A percentile compares a stretch with the other conserved stretches of the same genome.
Conservation (phyloP, 495 filamentous ascomycete species). For the Penicillium alfredii region DNA sequence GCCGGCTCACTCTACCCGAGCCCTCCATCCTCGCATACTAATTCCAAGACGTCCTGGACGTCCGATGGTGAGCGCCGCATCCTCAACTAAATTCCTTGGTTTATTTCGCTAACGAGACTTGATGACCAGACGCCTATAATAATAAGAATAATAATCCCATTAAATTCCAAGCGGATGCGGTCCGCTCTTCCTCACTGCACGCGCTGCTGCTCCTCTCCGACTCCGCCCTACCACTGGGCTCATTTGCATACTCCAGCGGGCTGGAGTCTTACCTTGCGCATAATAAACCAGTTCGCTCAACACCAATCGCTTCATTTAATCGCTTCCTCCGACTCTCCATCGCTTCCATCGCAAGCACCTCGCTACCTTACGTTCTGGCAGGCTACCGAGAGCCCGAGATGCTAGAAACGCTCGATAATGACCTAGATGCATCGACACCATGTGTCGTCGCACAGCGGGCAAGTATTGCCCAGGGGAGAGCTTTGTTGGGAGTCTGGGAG, state of each 20-base stretch:
- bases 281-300: constrained; percentile 43
- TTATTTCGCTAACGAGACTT: neutral
- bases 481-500: constrained; percentile 86
- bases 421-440: constrained; percentile 74
- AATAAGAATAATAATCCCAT: constrained; percentile 5
- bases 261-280: constrained; percentile 93
- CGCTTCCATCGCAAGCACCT: constrained; percentile 67
- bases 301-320: constrained; percentile 49
- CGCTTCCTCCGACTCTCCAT: constrained; percentile 76
- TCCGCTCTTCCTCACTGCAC: constrained; percentile 43
- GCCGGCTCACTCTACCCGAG: constrained; percentile 14
- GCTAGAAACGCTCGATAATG: constrained; percentile 67
- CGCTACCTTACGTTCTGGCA: constrained; percentile 78
- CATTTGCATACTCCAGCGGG: constrained; percentile 92
- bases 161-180: constrained; percentile 9
- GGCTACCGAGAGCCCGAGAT: constrained; percentile 57
- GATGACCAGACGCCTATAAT: constrained; percentile 4
- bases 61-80: constrained; percentile 5
- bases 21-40: constrained; percentile 21
- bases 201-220: constrained; percentile 88
- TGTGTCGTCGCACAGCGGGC: constrained; percentile 86
- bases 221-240: constrained; percentile 90
- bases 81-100: neutral
- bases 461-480: constrained; percentile 75
- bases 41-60: constrained; percentile 13